A percentile compares a stretch with the other conserved stretches of the same genome.
Evolutionary conservation across 805 yeast species (phyloP).

Genomic region (Spathaspora sp.): DNA sequence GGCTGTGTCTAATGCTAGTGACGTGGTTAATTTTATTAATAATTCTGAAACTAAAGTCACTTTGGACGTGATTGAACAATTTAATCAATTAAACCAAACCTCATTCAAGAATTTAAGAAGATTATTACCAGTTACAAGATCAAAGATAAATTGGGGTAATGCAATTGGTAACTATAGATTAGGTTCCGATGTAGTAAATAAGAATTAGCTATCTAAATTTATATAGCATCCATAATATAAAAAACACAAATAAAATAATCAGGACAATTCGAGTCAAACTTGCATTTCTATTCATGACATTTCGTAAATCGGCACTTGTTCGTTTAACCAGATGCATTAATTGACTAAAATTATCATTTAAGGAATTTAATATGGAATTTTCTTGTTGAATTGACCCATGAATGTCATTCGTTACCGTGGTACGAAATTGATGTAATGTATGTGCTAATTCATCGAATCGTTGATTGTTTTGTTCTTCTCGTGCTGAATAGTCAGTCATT

Average conservation of each 20-base stretch:
- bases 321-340: conserved; percentile 35
- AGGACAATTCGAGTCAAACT: conserved; percentile 37
- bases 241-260: conserved; percentile 27
- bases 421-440: conserved; percentile 40
- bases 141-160: conserved; percentile 92
- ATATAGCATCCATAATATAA: conserved; percentile 36
- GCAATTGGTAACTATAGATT: conserved; percentile 86
- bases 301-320: conserved; percentile 37
- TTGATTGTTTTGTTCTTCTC: conserved; percentile 42
- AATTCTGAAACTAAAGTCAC: conserved; percentile 60
- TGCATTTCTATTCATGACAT: conserved; percentile 39
- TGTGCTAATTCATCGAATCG: conserved; percentile 40
- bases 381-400: conserved; percentile 40
- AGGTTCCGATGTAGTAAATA: conserved; percentile 69
- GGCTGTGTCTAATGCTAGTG: conserved; percentile 17
- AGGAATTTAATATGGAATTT: conserved; percentile 32
- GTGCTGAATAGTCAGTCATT: conserved; percentile 33
- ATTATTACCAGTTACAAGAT: conserved; percentile 85
- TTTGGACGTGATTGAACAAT: conserved; percentile 54
- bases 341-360: conserved; percentile 36
- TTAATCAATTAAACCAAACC: conserved; percentile 70
- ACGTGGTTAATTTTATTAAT: conserved; percentile 46
- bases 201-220: conserved; percentile 24
- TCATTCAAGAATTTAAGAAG: conserved; percentile 84
- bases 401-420: conserved; percentile 39